Base-by-base conservation (phyloP, 768 basidiomycete genomes). In the Serendipita sp. region DNA sequence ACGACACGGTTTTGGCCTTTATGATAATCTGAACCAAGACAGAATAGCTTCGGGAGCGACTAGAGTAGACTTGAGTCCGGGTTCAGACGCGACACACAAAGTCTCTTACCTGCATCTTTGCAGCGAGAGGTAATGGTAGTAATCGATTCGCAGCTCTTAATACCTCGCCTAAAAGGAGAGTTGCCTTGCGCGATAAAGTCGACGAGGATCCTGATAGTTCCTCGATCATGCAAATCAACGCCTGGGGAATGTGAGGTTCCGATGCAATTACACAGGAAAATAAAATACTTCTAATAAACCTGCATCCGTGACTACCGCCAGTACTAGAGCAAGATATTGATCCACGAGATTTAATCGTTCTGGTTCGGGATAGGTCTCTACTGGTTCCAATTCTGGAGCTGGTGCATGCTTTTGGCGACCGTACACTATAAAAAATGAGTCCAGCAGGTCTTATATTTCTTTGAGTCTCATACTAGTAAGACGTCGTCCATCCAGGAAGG, bases 131-230 rank as follows among this genome's bases (percentile, higher is more conserved):
- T 35, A 91, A 74, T 2, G 96, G 95, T 7, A 99, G 73, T 2
- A 97, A 85, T 65, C 85, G 80, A 70, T 94, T 97, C 3, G 89
- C 85, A 75, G 93, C 83, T 45, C 89, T 86, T 64, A 99, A 79
- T 2, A 97, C 76, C 72, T 98, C 95, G 7, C 91, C 93, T 76
- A 98, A 84, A 30, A 99, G 79, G 2, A 95, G 73, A 0, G 90
- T 95, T 1, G 92, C 93, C 72, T 96, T 97, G 44, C 90, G 83
- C 32, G 88, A 84, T n/a, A 92, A 73, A 70, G 78, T 85, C 3
- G 84, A 82, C 2, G 85, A 86, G 16, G 80, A 81, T 0, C 30
- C 56, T 11, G 83, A 81, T 8, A 83, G 80, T 70, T 95, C 93
- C 69, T 93, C 87, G 2, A 96, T 79, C 80, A 98, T 87, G 30